Conservation (phyloP, 1,284 basidiomycete species). For the Schizopora paradoxa region DNA sequence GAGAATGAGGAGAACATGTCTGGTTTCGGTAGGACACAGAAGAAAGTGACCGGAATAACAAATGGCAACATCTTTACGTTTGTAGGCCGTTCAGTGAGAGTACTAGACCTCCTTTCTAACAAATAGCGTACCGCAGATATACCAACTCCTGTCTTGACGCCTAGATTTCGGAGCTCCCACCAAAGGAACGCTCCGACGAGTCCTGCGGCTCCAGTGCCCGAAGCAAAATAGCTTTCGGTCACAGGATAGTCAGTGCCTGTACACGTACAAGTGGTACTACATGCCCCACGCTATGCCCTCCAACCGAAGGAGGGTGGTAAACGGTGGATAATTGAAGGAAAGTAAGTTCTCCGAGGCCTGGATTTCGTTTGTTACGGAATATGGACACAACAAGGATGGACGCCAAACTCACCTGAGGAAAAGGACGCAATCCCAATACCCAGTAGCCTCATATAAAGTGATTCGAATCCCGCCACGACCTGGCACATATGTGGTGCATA, state of each 20-base stretch:
- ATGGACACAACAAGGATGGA: neutral
- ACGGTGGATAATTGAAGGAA: constrained; percentile 92
- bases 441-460: constrained; percentile 65
- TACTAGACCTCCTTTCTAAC: neutral
- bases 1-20: constrained; percentile 35
- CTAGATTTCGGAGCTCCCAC: constrained; percentile 89
- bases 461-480: constrained; percentile 78
- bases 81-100: neutral
- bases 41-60: constrained; percentile 69
- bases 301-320: constrained; percentile 63
- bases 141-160: constrained; percentile 80
- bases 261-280: constrained; percentile 17
- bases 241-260: constrained; percentile 4
- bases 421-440: constrained; percentile 91
- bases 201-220: constrained; percentile 92
- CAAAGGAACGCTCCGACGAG: constrained; percentile 89
- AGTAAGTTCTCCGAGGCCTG: constrained; percentile 89
- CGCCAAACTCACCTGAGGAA: constrained; percentile 59
- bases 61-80: constrained; percentile 67
- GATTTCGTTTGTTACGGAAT: neutral
- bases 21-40: constrained; percentile 65
- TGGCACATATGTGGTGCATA: constrained; percentile 27
- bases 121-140: constrained; percentile 58
- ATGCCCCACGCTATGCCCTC: constrained; percentile 67
- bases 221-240: constrained; percentile 69